Base-by-base conservation (phyloP, 805 yeast species). In the Metschnikowia colocasiae region DNA sequence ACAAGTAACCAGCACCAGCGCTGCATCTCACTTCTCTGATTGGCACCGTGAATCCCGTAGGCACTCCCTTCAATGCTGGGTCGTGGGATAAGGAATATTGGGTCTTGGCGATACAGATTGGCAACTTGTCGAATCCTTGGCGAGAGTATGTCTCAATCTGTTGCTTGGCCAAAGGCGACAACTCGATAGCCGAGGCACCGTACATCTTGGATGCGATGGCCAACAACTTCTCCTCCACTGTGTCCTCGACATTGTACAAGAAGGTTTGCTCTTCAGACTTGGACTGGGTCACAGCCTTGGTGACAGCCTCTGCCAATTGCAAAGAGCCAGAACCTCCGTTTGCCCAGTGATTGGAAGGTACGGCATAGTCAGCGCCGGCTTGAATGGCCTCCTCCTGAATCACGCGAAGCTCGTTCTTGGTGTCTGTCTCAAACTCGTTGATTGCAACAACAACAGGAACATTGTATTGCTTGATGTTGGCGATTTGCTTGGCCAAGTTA, bases 31-130 rank as follows among this genome's bases (percentile, higher is more conserved):
- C 87, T 59, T 92, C 99, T 66, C 95, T 81, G 59, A 92, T 89
- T 43, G 99, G 98, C 65, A 92, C 87, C 15, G 82, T 86, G 75
- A 91, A 92, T 7, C 95, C 97, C 18, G 85, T 81, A 55, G 99
- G 99, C 36, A 89, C 97, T 64, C 97, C 97, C 73, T 91, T 91
- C 67, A 94, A 78, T 19, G 80, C 73, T 37, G 98, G 90, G 68
- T 92, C 98, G 63, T 91, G 97, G 2, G 97, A 90, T 57, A 92
- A 75, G 0, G 97, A 89, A 75, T 92, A 92, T 69, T 92, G 99
- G 2, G 99, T 92, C 77, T 92, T 92, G 49, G 99, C 99, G 61
- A 92, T 87, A 72, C 99, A 92, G 58, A 92, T 84, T 48, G 98
- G 99, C 63, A 92, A 74, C 62, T 89, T 81, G 53, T 84, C 90